Percentiles rank a stretch among this genome's conserved stretches.
Evolutionary conservation across 2,329 filamentous ascomycete genomes (phyloP).

Genomic region (Canariomyces notabilis): DNA sequence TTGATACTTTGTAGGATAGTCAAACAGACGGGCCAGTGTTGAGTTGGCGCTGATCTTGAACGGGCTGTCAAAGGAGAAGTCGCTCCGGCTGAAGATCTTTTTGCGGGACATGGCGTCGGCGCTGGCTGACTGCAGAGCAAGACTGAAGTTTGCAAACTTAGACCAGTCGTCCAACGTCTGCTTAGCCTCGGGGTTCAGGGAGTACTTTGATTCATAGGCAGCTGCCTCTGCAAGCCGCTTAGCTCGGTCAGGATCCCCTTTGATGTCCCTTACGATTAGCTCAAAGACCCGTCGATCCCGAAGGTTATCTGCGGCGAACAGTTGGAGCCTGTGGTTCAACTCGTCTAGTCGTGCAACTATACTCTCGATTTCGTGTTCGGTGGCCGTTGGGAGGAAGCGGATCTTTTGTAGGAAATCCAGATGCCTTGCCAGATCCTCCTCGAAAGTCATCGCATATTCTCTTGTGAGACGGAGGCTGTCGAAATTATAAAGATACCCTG

Average conservation of each 20-base stretch:
- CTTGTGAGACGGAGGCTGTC: conserved; percentile 1
- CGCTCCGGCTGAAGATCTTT: conserved; percentile 11
- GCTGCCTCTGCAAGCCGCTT: conserved; percentile 11
- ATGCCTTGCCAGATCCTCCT: background rate
- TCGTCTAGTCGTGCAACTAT: conserved; percentile 4
- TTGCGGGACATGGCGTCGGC: conserved; percentile 3
- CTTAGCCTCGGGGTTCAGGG: conserved; percentile 1
- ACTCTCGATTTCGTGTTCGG: background rate
- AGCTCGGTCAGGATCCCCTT: background rate
- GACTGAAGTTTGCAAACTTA: conserved; percentile 10
- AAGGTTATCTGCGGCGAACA: background rate
- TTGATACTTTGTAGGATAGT: conserved; percentile 13
- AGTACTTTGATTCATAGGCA: conserved; percentile 1
- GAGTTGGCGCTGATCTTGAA: conserved; percentile 8
- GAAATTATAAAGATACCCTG: conserved; percentile 2
- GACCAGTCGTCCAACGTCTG: background rate
- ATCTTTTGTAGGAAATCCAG: conserved; percentile 1
- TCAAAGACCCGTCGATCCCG: conserved; percentile 1
- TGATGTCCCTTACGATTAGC: conserved; percentile 1
- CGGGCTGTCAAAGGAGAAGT: conserved; percentile 14
- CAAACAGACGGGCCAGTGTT: conserved; percentile 14
- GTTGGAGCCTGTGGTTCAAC: conserved; percentile 4
- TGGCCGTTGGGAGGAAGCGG: background rate
- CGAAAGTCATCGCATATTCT: background rate
- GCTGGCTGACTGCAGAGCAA: conserved; percentile 3